phyloP scores from a whole-genome alignment of 1,284 basidiomycete genomes.

The Sphagnurus paluster region DNA sequence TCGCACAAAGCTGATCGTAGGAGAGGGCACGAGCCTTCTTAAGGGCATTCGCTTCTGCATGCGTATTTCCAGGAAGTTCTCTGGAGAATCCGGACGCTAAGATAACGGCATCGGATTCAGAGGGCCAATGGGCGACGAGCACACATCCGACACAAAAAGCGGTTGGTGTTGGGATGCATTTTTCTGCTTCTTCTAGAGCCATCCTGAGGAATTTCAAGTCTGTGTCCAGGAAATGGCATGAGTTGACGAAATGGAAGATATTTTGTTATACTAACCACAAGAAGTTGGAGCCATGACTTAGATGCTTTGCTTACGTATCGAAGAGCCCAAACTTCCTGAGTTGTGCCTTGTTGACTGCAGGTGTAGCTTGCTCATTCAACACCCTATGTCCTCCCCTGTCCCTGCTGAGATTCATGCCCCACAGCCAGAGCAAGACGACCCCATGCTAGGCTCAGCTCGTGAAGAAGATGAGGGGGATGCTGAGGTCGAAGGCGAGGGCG shows the following conservation, averaged over 20 bases:
- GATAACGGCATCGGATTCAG: slow-evolving; percentile 44
- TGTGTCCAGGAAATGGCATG: slow-evolving; percentile 23
- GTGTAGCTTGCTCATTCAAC: too few relatives aligned
- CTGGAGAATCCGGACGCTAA: slow-evolving; percentile 88
- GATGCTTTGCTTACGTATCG: slow-evolving; percentile 20
- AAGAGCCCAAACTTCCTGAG: slow-evolving; percentile 1
- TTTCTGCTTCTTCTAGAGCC: slow-evolving; percentile 73
- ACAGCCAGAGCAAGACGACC: slow-evolving; percentile 46
- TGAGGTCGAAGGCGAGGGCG: slow-evolving; percentile 48
- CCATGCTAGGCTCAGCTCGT: slow-evolving; percentile 51
- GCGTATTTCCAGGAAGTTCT: slow-evolving; percentile 93
- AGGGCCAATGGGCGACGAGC: slow-evolving; percentile 54
- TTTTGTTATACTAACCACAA: slow-evolving; percentile 13
- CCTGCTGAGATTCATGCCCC: slow-evolving; percentile 11
- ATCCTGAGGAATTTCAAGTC: slow-evolving; percentile 57
- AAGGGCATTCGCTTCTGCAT: slow-evolving; percentile 96
- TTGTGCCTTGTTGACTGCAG: too few relatives aligned
- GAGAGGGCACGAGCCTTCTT: slow-evolving; percentile 64
- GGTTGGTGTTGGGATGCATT: slow-evolving; percentile 71
- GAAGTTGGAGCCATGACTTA: slow-evolving; percentile 5
- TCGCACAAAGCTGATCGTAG: slow-evolving; percentile 36
- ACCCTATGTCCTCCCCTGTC: slow-evolving; percentile 19
- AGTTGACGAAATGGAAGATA: background rate
- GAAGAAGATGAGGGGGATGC: slow-evolving; percentile 45
- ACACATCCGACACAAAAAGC: slow-evolving; percentile 97